A percentile compares a stretch with the other conserved stretches of the same genome.
phyloP scores from a whole-genome alignment of 1,139 yeast species.

The Geotrichum cucujoidarum region DNA sequence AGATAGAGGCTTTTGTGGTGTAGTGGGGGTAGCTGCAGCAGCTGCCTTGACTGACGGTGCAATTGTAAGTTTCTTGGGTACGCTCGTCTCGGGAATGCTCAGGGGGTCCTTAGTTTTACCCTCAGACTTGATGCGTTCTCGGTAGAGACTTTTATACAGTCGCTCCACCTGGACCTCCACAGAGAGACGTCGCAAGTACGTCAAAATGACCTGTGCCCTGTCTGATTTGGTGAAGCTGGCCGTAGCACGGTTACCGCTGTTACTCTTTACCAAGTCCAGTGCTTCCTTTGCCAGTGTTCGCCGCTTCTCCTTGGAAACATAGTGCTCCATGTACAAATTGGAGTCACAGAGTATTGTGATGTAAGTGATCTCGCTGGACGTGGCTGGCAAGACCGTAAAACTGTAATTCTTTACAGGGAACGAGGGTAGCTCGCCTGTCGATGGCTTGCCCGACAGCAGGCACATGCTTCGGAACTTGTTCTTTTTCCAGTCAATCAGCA shows the following conservation, averaged over 20 bases:
- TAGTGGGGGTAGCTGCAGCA: not conserved
- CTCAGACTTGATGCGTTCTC: slow-evolving; percentile 17
- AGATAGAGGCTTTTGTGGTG: slow-evolving; percentile 8
- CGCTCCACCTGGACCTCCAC: slow-evolving; percentile 60
- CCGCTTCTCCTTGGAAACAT: slow-evolving; percentile 37
- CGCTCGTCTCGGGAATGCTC: slow-evolving; percentile 11
- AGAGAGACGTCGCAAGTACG: slow-evolving; percentile 49
- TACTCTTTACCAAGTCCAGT: slow-evolving; percentile 24
- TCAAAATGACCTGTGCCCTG: slow-evolving; percentile 44
- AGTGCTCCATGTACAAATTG: slow-evolving; percentile 53
- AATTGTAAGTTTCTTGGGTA: not conserved
- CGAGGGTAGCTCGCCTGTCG: slow-evolving; percentile 31
- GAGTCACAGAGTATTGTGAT: slow-evolving; percentile 41
- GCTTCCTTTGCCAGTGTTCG: slow-evolving; percentile 38
- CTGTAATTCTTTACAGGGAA: slow-evolving; percentile 39
- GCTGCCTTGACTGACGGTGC: not conserved
- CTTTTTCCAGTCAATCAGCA: slow-evolving; percentile 58
- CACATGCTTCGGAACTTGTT: slow-evolving; percentile 60
- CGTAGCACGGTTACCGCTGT: slow-evolving; percentile 11
- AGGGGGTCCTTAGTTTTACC: slow-evolving; percentile 6
- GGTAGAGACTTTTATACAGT: slow-evolving; percentile 43
- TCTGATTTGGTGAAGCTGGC: slow-evolving; percentile 38
- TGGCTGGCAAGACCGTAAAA: slow-evolving; percentile 45
- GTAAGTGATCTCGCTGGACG: slow-evolving; percentile 43
- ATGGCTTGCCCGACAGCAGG: slow-evolving; percentile 48